A percentile compares a stretch with the other conserved stretches of the same genome.
Conservation (phyloP, 2,329 filamentous ascomycete species). For the Coleophoma cylindrospora region DNA sequence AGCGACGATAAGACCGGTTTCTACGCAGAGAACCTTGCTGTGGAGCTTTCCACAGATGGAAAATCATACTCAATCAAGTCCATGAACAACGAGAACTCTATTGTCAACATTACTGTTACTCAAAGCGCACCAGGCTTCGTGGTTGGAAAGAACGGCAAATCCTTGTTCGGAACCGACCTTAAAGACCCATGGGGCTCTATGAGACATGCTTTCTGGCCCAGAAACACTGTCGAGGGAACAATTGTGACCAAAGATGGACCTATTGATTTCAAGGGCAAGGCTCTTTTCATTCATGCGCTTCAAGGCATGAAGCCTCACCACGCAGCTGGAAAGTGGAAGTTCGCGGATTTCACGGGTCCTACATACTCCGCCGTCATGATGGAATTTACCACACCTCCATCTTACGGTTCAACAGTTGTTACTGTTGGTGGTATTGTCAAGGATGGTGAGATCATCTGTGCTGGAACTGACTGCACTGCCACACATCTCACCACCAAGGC, state of each 20-base stretch:
- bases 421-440: constrained; percentile 78
- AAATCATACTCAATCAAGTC: constrained; percentile 86
- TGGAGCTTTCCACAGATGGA: constrained; percentile 83
- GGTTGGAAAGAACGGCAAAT: constrained; percentile 77
- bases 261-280: constrained; percentile 76
- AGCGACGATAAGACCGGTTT: constrained; percentile 79
- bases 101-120: constrained; percentile 83
- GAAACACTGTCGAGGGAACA: constrained; percentile 74
- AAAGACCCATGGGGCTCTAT: constrained; percentile 86
- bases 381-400: constrained; percentile 92
- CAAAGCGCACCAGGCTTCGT: constrained; percentile 76
- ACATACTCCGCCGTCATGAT: constrained; percentile 87
- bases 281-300: constrained; percentile 76
- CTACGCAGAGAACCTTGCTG: constrained; percentile 77
- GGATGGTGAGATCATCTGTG: constrained; percentile 74
- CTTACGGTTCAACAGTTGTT: constrained; percentile 82
- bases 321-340: constrained; percentile 88
- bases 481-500: constrained; percentile 65
- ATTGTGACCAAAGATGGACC: constrained; percentile 79
- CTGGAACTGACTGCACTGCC: constrained; percentile 59
- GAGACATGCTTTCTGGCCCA: constrained; percentile 92
- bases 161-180: constrained; percentile 81
- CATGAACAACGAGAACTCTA: constrained; percentile 69
- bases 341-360: constrained; percentile 83
- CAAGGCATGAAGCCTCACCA: constrained; percentile 99